These are phyloP conservation scores for Diaporthe longicolla DNA, from an alignment of 2,329 filamentous ascomycete genomes.

Conservation along the genomic window DNA sequence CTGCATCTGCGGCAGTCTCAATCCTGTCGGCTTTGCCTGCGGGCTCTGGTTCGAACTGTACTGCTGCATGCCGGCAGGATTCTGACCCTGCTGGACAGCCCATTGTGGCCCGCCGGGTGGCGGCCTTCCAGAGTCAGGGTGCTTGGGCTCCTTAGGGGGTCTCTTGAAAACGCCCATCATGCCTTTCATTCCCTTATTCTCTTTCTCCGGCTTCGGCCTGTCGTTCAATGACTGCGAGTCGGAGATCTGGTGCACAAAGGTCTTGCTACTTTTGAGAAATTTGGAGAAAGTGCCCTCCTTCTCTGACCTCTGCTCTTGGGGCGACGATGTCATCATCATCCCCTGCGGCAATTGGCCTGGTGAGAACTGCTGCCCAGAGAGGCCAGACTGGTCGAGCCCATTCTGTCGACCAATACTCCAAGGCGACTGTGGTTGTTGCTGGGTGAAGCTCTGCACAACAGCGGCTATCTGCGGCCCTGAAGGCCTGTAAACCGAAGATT, in stretches of 20 bases:
- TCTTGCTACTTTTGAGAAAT: conserved; percentile 43
- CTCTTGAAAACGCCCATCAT: conserved; percentile 48
- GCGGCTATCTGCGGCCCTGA: conserved; percentile 35
- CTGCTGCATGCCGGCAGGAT: conserved; percentile 20
- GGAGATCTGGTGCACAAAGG: conserved; percentile 41
- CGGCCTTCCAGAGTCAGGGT: conserved; percentile 44
- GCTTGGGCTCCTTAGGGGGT: conserved; percentile 45
- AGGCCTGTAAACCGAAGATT: conserved; percentile 40
- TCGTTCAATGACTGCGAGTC: conserved; percentile 42
- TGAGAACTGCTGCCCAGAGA: conserved; percentile 27
- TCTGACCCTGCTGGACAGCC: conserved; percentile 22
- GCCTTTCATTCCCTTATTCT: conserved; percentile 46
- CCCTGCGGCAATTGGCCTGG: conserved; percentile 34
- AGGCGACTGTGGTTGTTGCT: conserved; percentile 30
- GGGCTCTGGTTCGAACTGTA: conserved; percentile 9
- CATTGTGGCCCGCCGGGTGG: conserved; percentile 48
- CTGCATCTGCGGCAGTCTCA: conserved; percentile 40
- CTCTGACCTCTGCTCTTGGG: conserved; percentile 39
- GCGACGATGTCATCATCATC: conserved; percentile 37
- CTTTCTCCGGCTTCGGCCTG: conserved; percentile 45
- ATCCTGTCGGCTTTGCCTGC: neutral
- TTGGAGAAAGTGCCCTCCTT: conserved; percentile 43
- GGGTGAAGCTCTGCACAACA: conserved; percentile 34
- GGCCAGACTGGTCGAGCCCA: conserved; percentile 3
- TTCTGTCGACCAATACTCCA: conserved; percentile 40